Evolutionary conservation across 768 basidiomycete species (phyloP), one percentile per base, ranked within the genome.

Genomic region (Auricularia auricula-judae): DNA sequence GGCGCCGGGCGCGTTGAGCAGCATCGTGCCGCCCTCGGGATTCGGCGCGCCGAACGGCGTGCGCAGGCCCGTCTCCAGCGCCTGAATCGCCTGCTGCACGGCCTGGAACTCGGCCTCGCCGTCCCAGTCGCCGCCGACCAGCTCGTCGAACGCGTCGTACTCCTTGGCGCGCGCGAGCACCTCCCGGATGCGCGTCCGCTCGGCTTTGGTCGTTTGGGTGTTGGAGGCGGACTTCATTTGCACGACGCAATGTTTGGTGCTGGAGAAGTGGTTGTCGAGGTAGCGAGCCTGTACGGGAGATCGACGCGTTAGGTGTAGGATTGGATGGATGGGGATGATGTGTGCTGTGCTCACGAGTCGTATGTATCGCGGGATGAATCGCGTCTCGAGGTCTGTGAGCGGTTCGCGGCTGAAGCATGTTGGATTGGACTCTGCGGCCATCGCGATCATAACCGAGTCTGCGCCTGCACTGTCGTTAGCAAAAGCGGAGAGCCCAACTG

Each of bases 381-480:
- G 85, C 63, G 76, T 74, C 66, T 89, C 87, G 1, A 93, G 75
- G 68, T 93, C 89, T 12, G 77, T 72, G 33, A 92, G 77, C 2
- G 89, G 89, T 0, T 72, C 82, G 18, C 82, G 75, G 2, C 84
- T 84, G 78, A 98, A 98, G 69, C 93, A 89, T 0, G 90, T 86
- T 0, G 93, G 92, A 74, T 98, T 99, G 3, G 87, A 76, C 74
- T 99, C 97, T 4, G 95, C 97, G 1, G 88, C 93, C 4, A 94
- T 88, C 23, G 97, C 97, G 47, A 99, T 89, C 97, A 99, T 99
- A 47, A 93, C 87, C 0, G 93, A 94, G 70, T 90, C 85, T 11
- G 92, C 93, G 3, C 87, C 88, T 89, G 3, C 8, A 4, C 39
- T 7, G 63, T 34, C 3, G 16, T 56, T n/a, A 44, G 12, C 2